These are phyloP conservation scores for Globisporangium polare DNA, from an alignment of 352 stramenopile species.

Conservation along the genomic window DNA sequence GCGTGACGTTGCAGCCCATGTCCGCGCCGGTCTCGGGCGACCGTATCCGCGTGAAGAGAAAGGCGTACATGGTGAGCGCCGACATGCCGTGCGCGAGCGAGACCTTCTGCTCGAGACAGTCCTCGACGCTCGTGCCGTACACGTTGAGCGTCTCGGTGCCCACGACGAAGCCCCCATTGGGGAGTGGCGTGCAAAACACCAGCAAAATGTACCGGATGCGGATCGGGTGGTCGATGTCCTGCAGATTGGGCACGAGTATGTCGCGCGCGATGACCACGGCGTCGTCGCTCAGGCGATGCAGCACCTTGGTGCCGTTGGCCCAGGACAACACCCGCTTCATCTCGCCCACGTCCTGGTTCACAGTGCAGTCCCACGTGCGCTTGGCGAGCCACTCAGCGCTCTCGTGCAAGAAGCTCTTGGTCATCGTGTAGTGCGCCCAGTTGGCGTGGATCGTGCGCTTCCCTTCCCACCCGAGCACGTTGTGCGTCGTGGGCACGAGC, in stretches of 20 bases:
- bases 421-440: conserved; percentile 45
- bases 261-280: conserved; percentile 26
- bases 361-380: conserved; percentile 33
- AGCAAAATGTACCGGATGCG: conserved; percentile 26
- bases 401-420: conserved; percentile 39
- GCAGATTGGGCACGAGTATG: conserved; percentile 24
- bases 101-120: conserved; percentile 23
- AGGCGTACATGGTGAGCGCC: conserved; percentile 34
- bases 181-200: conserved; percentile 20
- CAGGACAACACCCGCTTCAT: conserved; percentile 28
- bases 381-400: conserved; percentile 20
- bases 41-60: conserved; percentile 23
- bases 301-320: conserved; percentile 34
- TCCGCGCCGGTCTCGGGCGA: conserved; percentile 7
- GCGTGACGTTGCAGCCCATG: conserved; percentile 24
- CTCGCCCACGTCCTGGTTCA: conserved; percentile 21
- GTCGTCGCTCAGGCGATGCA: conserved; percentile 21
- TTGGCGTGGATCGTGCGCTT: conserved; percentile 31
- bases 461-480: conserved; percentile 39
- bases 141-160: conserved; percentile 31
- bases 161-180: conserved; percentile 21
- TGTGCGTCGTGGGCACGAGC: conserved; percentile 14
- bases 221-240: conserved; percentile 27
- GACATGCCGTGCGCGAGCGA: conserved; percentile 17
- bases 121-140: conserved; percentile 10